Evolutionary conservation across 257 asterid genomes (phyloP).

Genomic region (Ilex asprella): DNA sequence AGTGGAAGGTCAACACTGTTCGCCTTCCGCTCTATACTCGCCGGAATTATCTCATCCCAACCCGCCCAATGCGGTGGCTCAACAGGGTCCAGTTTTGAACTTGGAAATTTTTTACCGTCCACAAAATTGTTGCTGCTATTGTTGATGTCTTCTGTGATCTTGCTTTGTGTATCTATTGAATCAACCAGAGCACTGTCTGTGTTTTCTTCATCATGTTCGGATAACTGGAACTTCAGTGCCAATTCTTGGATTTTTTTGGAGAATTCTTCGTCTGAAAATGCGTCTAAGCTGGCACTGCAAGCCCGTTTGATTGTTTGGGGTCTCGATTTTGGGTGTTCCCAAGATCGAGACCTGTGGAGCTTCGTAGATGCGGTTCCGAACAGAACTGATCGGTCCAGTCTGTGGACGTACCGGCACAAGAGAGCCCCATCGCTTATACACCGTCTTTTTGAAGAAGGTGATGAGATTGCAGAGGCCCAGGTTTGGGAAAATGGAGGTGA

Average conservation of each 20-base stretch:
- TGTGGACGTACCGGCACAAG: conserved; percentile 28
- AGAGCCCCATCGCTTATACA: conserved; percentile 42
- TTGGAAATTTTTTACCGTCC: conserved; percentile 16
- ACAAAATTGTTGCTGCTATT: conserved; percentile 12
- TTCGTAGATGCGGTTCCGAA: conserved; percentile 28
- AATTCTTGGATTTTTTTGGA: conserved; percentile 49
- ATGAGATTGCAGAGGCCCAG: conserved; percentile 50
- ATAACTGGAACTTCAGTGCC: conserved; percentile 32
- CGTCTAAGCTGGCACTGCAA: conserved; percentile 46
- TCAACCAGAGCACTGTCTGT: background rate
- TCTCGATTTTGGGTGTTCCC: conserved; percentile 23
- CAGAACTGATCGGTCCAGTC: conserved; percentile 25
- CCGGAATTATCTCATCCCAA: conserved; percentile 49
- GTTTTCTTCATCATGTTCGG: conserved; percentile 19
- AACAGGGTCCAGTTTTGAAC: conserved; percentile 25
- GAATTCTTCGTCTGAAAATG: conserved; percentile 83
- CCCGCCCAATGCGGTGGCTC: conserved; percentile 50
- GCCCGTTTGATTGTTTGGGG: conserved; percentile 31
- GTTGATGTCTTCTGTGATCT: too few relatives aligned
- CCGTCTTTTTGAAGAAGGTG: conserved; percentile 49
- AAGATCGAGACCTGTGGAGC: conserved; percentile 44
- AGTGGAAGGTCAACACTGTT: conserved; percentile 69
- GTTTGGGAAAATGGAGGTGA: conserved; percentile 74
- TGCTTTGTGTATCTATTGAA: too few relatives aligned
- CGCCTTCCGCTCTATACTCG: conserved; percentile 59